A percentile compares a stretch with the other conserved stretches of the same genome.
phyloP scores from a whole-genome alignment of 495 filamentous ascomycete species.

The Penicillium paxilli region DNA sequence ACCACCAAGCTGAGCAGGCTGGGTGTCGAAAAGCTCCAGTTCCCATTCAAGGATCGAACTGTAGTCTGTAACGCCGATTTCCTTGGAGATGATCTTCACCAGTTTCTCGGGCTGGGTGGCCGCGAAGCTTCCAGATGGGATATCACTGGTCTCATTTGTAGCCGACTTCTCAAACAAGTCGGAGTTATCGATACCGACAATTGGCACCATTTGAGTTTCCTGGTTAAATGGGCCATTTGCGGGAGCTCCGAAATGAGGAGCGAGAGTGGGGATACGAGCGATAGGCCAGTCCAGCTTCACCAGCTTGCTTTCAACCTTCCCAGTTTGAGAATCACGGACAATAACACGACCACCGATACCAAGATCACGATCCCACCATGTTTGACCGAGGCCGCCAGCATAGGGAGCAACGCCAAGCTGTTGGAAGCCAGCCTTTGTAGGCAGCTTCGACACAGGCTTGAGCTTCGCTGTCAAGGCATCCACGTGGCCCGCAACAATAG shows the following conservation, averaged over 20 bases:
- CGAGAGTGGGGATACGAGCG: constrained; percentile 88
- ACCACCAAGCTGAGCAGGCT: constrained; percentile 81
- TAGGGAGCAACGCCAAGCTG: constrained; percentile 93
- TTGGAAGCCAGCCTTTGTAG: constrained; percentile 76
- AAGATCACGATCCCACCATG: constrained; percentile 95
- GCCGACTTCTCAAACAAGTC: constrained; percentile 43
- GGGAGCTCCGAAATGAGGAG: constrained; percentile 86
- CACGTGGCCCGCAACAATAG: constrained; percentile 82
- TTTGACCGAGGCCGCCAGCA: constrained; percentile 78
- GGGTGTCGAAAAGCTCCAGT: constrained; percentile 91
- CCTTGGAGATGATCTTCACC: constrained; percentile 74
- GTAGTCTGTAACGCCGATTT: constrained; percentile 68
- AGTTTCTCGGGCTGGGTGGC: constrained; percentile 81
- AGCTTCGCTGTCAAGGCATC: constrained; percentile 86
- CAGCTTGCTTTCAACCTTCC: constrained; percentile 79
- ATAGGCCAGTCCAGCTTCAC: constrained; percentile 94
- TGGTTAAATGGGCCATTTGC: constrained; percentile 77
- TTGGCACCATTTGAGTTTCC: constrained; percentile 93
- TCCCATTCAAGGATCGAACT: constrained; percentile 90
- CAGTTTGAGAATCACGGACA: constrained; percentile 67
- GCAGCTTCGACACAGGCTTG: constrained; percentile 85
- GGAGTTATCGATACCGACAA: constrained; percentile 83
- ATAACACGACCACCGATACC: constrained; percentile 87
- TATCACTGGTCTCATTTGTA: constrained; percentile 26
- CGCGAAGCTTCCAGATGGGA: constrained; percentile 61